Conservation (phyloP, 805 yeast genomes). For the Wickerhamomyces bisporus region DNA sequence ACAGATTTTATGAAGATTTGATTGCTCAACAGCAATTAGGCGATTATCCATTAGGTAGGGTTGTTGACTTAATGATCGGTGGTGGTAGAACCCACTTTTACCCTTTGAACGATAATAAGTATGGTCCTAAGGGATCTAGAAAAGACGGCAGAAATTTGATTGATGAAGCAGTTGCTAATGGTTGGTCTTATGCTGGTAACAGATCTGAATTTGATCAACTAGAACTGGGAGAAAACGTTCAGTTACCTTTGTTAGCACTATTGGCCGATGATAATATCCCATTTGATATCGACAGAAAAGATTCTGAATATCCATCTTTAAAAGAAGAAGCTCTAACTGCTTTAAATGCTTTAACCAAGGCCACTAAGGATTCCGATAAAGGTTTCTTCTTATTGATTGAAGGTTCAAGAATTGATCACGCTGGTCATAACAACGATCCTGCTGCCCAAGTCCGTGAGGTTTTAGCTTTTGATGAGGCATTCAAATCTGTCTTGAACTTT, state of each 20-base stretch:
- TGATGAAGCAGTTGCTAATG: constrained; percentile 51
- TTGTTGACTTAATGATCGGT: constrained; percentile 81
- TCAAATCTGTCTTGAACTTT: constrained; percentile 65
- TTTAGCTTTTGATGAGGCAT: constrained; percentile 80
- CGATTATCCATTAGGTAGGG: constrained; percentile 68
- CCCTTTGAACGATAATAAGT: constrained; percentile 35
- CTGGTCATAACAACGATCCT: constrained; percentile 91
- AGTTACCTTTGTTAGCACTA: constrained; percentile 72
- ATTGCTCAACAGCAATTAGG: constrained; percentile 90
- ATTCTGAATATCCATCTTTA: constrained; percentile 61
- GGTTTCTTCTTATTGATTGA: constrained; percentile 87
- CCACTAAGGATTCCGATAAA: constrained; percentile 65
- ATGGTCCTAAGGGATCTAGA: constrained; percentile 51
- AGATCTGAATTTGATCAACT: constrained; percentile 54
- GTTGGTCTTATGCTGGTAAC: constrained; percentile 62
- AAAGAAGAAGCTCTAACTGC: constrained; percentile 78
- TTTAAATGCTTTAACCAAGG: constrained; percentile 56
- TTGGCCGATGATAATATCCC: constrained; percentile 78
- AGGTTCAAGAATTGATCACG: constrained; percentile 93
- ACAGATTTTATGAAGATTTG: constrained; percentile 72
- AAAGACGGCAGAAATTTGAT: constrained; percentile 65
- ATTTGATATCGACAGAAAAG: constrained; percentile 73
- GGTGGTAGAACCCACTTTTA: constrained; percentile 87
- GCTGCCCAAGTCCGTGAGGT: constrained; percentile 93
- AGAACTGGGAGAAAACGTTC: constrained; percentile 53